These are phyloP conservation scores for Populus alba DNA, from an alignment of 345 rosid species.

Conservation along the genomic window DNA sequence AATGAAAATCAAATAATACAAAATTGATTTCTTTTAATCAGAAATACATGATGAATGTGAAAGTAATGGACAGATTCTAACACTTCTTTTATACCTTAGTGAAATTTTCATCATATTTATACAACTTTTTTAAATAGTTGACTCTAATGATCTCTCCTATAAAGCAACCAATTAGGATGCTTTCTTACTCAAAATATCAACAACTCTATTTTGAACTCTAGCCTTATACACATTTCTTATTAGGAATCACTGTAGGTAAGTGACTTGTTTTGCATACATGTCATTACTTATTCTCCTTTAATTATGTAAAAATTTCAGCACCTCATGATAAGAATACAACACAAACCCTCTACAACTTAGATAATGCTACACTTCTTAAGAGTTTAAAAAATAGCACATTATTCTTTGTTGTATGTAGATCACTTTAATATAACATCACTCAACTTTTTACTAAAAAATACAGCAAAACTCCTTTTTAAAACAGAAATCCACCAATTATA, in stretches of 20 bases:
- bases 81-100: too few species aligned
- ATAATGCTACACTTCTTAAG: background rate
- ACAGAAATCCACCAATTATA: background rate
- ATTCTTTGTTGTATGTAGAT: background rate
- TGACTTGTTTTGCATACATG: background rate
- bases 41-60: too few species aligned
- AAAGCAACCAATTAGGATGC: background rate
- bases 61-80: too few species aligned
- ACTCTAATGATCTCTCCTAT: too few species aligned
- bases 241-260: background rate
- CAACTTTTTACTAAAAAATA: background rate
- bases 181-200: background rate
- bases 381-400: background rate
- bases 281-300: background rate
- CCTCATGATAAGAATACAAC: background rate
- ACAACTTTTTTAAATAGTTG: too few species aligned
- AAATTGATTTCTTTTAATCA: too few species aligned
- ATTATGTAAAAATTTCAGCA: background rate
- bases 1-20: too few species aligned
- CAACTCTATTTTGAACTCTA: background rate
- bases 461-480: too few species aligned
- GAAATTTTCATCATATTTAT: too few species aligned
- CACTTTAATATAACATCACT: background rate
- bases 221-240: background rate
- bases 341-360: background rate